These are phyloP conservation scores for Pseudocercospora vitis DNA, from an alignment of 2,329 filamentous ascomycete species.

Conservation along the genomic window DNA sequence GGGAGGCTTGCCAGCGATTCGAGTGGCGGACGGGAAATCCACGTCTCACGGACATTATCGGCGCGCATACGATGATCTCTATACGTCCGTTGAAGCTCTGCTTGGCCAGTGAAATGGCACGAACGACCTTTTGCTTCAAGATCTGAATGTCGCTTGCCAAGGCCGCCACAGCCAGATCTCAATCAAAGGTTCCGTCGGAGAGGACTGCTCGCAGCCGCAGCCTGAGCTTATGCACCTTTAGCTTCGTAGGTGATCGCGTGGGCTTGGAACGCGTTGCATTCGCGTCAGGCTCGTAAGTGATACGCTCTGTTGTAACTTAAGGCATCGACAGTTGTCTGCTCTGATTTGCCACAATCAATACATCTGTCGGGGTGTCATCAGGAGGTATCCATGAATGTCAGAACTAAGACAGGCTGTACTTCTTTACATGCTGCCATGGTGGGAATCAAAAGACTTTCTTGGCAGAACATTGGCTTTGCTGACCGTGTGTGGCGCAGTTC, in stretches of 20 bases:
- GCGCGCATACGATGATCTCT: slow-evolving; percentile 1
- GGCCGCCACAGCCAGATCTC: slow-evolving; percentile 13
- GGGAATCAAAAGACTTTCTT: neutral
- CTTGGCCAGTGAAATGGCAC: slow-evolving; percentile 3
- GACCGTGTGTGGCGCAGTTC: slow-evolving; percentile 17
- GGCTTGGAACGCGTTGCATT: slow-evolving; percentile 15
- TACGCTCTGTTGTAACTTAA: no score
- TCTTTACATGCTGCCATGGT: neutral
- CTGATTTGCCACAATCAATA: no score
- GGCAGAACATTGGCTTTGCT: slow-evolving; percentile 12
- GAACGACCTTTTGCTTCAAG: slow-evolving; percentile 4
- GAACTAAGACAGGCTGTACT: no score
- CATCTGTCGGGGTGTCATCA: no score
- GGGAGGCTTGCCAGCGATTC: no score
- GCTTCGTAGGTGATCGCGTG: slow-evolving; percentile 14
- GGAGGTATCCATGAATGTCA: no score
- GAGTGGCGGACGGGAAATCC: neutral
- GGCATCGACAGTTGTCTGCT: no score
- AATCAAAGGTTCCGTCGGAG: slow-evolving; percentile 10
- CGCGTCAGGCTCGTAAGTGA: no score
- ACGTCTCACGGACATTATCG: slow-evolving; percentile 2
- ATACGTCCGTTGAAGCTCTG: slow-evolving; percentile 10
- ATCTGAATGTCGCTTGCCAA: neutral
- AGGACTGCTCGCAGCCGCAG: slow-evolving; percentile 6
- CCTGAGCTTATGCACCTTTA: slow-evolving; percentile 17